A percentile compares a stretch with the other conserved stretches of the same genome.
phyloP scores from a whole-genome alignment of 176 grass and related monocot species.

The Eragrostis nindensis region DNA sequence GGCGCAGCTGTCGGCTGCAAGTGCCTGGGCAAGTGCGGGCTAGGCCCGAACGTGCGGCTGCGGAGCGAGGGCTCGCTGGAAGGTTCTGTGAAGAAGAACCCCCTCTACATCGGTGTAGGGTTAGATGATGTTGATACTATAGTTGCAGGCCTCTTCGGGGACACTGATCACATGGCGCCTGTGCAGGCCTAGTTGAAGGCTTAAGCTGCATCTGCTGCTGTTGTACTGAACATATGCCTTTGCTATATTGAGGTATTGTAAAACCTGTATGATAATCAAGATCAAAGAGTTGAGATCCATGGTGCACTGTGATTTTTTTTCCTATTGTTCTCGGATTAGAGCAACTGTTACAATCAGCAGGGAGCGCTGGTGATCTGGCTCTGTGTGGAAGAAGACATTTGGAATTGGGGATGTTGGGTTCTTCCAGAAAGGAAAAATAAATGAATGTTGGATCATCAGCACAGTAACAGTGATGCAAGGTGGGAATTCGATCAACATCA shows the following conservation, averaged over 20 bases:
- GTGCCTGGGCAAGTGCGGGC: conserved; percentile 82
- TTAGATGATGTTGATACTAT: conserved; percentile 77
- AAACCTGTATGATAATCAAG: not conserved
- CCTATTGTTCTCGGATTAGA: not conserved
- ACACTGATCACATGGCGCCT: conserved; percentile 6
- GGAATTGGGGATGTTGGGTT: too few relatives aligned
- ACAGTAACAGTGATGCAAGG: too few relatives aligned
- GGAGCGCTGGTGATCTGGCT: not conserved
- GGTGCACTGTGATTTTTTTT: not conserved
- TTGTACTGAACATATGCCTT: not conserved
- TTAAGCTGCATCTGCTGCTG: not conserved
- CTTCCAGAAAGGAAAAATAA: too few relatives aligned
- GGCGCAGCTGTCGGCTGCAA: conserved; percentile 55
- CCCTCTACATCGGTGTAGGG: conserved; percentile 65
- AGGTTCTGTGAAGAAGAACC: conserved; percentile 30
- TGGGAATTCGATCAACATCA: too few relatives aligned
- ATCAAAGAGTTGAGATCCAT: not conserved
- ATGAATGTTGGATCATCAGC: too few relatives aligned
- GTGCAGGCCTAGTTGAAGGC: not conserved
- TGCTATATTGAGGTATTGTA: conserved; percentile 14
- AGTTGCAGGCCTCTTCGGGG: conserved; percentile 44
- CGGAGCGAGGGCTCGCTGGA: not conserved
- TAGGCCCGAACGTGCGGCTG: conserved; percentile 64
- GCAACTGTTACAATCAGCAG: not conserved
- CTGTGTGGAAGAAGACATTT: too few relatives aligned